A percentile compares a stretch with the other conserved stretches of the same genome.
These are phyloP conservation scores for Blastobotrys proliferans DNA, from an alignment of 1,139 yeast species.

Conservation along the genomic window DNA sequence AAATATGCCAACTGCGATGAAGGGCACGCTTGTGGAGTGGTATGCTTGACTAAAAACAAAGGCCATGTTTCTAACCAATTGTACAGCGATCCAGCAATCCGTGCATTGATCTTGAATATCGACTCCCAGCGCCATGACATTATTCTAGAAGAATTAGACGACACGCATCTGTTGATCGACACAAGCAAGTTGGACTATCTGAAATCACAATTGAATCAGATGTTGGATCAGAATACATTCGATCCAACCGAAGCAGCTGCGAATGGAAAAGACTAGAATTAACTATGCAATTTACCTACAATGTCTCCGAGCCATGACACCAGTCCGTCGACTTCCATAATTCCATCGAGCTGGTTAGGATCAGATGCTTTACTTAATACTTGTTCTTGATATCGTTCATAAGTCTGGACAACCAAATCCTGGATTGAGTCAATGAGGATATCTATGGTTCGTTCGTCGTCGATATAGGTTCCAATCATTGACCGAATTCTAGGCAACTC, in stretches of 20 bases:
- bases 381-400: constrained; percentile 42
- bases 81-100: constrained; percentile 80
- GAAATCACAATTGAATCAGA: constrained; percentile 67
- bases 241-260: constrained; percentile 83
- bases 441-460: constrained; percentile 44
- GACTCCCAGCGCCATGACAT: constrained; percentile 71
- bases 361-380: constrained; percentile 24
- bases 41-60: constrained; percentile 14
- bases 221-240: constrained; percentile 77
- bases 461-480: constrained; percentile 46
- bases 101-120: constrained; percentile 77
- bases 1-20: constrained; percentile 30
- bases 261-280: no score
- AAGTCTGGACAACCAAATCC: constrained; percentile 48
- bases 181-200: constrained; percentile 70
- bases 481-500: constrained; percentile 54
- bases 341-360: constrained; percentile 32
- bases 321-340: constrained; percentile 58
- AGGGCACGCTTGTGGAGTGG: constrained; percentile 35
- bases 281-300: constrained; percentile 34
- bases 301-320: constrained; percentile 46
- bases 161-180: constrained; percentile 79
- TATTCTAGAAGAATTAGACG: constrained; percentile 81
- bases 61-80: constrained; percentile 17
- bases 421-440: constrained; percentile 58